Base-by-base conservation (phyloP, 495 filamentous ascomycete genomes). In the Neurospora sp. region DNA sequence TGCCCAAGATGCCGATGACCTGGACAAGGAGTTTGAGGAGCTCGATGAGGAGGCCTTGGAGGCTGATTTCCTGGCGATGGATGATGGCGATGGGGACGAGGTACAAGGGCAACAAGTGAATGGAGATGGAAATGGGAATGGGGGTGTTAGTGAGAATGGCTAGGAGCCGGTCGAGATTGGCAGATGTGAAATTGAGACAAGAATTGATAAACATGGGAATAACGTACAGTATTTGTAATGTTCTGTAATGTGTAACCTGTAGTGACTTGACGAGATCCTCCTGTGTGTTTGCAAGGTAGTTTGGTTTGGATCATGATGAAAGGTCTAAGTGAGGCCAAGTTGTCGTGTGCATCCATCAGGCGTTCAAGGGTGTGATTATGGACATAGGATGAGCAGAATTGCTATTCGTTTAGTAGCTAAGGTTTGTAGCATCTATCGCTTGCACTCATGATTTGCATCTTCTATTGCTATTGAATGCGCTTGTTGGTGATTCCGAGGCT, bases 31-130 rank as follows among this genome's bases (percentile, higher is more conserved):
- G 5, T 76, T 73, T 2, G 82, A 83, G 19, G 83, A 85, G 42
- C 87, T 87, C 24, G 86, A 88, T 10, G 90, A 90, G 38, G 90
- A 88, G 62, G 90, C 87, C 59, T 79, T 92, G 24, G 91, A 92
- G 77, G 87, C 88, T 13, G 90, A 93, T 74, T 85, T 93, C 80
- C 78, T 90, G 77, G 90, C 89, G 0, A 90, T 89, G 59, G 87
- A 92, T 70, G 89, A 90, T 72, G 86, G 87, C 13, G 77, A 71
- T n/a, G 73, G 39, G 13, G 71, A 43, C 34, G 71, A 70, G 38
- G 70, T 45, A 45, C 39, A 48, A 38, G 74, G 69, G 36, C n/a
- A 36, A 42, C 59, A 39, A 37, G 75, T 17, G 3, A 69, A 69
- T 1, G 43, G 13, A 15, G 71, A 34, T 15, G 40, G 5, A 24